phyloP scores from a whole-genome alignment of 140 eudicot species.

The Stevia rebaudiana region DNA sequence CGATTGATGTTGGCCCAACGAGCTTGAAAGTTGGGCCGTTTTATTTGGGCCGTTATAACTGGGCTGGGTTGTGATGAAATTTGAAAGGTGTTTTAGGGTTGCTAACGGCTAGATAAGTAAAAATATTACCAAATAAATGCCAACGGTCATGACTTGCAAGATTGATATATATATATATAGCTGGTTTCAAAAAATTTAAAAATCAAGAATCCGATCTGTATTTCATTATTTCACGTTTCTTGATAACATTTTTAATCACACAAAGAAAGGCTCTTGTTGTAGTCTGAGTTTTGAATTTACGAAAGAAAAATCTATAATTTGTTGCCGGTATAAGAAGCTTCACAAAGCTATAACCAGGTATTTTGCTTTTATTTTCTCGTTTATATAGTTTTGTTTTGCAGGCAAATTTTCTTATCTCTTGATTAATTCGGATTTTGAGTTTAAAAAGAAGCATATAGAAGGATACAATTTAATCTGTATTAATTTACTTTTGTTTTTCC shows the following conservation, averaged over 20 bases:
- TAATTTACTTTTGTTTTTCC: too few species aligned
- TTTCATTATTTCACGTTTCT: background rate
- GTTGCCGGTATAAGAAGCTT: background rate
- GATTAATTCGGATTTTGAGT: too few species aligned
- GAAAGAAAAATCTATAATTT: background rate
- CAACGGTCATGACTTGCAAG: conserved; percentile 16
- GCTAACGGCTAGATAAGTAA: conserved; percentile 21
- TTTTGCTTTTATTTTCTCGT: background rate
- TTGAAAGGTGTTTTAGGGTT: background rate
- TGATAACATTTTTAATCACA: background rate
- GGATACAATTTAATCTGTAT: too few species aligned
- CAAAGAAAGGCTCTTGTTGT: too few species aligned
- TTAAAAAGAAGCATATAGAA: too few species aligned
- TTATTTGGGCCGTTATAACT: conserved; percentile 6
- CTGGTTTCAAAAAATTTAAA: background rate
- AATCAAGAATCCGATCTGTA: background rate
- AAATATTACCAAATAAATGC: background rate
- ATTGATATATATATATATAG: background rate
- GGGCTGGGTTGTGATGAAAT: background rate
- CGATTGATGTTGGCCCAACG: background rate
- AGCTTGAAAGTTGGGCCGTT: background rate
- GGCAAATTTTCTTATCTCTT: too few species aligned
- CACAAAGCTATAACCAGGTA: background rate
- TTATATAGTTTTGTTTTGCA: background rate
- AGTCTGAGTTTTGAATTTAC: too few species aligned